Evolutionary conservation across 2,329 filamentous ascomycete genomes (phyloP).

Genomic region (Rutstroemia sp.): DNA sequence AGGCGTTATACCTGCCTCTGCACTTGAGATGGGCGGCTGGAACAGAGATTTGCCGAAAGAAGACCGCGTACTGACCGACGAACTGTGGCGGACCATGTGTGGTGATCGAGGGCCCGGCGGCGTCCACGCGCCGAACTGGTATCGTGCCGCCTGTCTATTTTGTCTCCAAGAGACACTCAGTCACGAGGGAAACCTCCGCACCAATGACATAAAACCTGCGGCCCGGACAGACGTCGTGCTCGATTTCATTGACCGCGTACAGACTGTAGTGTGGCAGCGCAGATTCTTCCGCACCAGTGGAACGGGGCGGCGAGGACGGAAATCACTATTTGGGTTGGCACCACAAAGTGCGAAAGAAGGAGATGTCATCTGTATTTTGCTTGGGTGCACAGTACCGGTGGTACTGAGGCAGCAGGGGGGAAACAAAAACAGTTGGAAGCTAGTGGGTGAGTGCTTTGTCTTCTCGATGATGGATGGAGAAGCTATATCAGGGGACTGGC

Average conservation of each 20-base stretch:
- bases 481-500: neutral
- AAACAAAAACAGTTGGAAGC: neutral
- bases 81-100: conserved; percentile 18
- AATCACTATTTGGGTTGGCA: conserved; percentile 8
- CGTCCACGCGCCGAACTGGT: conserved; percentile 15
- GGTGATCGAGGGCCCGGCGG: conserved; percentile 17
- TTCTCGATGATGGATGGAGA: conserved; percentile 19
- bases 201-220: conserved; percentile 5
- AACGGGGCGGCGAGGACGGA: neutral
- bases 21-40: conserved; percentile 12
- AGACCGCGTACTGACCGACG: conserved; percentile 1
- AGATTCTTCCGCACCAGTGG: conserved; percentile 9
- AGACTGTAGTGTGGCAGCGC: conserved; percentile 13
- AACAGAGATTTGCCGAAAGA: neutral
- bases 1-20: conserved; percentile 9
- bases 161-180: conserved; percentile 6
- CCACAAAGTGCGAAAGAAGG: conserved; percentile 1
- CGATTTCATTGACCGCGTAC: conserved; percentile 13
- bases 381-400: conserved; percentile 21
- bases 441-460: conserved; percentile 19
- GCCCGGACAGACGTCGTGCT: conserved; percentile 1
- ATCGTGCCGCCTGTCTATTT: conserved; percentile 14
- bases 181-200: conserved; percentile 10
- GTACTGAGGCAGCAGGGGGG: conserved; percentile 7
- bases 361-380: conserved; percentile 19